Conservation (phyloP, 2,329 filamentous ascomycete species). For the Hypomyces rosellus region DNA sequence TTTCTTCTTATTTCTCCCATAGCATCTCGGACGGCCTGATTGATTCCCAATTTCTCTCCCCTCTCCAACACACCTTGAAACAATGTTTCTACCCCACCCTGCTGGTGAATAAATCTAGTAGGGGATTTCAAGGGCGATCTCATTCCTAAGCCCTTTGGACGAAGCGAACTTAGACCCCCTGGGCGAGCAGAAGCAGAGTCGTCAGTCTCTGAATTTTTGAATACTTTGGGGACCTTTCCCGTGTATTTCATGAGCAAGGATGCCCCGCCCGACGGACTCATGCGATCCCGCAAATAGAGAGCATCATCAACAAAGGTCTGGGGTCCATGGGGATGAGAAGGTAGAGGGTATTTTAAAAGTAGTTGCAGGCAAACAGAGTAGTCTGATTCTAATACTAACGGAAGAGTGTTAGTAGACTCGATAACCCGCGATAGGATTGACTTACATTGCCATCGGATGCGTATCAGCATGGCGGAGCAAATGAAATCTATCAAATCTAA, state of each 20-base stretch:
- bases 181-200: conserved; percentile 30
- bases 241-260: conserved; percentile 68
- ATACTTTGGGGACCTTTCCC: conserved; percentile 40
- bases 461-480: conserved; percentile 89
- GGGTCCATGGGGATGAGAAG: conserved; percentile 55
- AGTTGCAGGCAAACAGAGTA: conserved; percentile 80
- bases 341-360: conserved; percentile 75
- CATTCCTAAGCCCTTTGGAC: conserved; percentile 34
- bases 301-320: conserved; percentile 83
- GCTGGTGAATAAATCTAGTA: conserved; percentile 48
- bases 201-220: not conserved
- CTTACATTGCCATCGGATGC: conserved; percentile 84
- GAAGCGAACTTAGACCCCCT: conserved; percentile 28
- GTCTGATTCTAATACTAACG: conserved; percentile 71
- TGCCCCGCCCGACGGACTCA: conserved; percentile 55
- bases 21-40: conserved; percentile 73
- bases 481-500: conserved; percentile 80
- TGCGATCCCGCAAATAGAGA: conserved; percentile 62
- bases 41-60: conserved; percentile 71
- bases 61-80: conserved; percentile 69
- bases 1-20: conserved; percentile 75
- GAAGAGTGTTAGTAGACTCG: not conserved
- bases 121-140: conserved; percentile 43
- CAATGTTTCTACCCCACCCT: conserved; percentile 59
- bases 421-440: conserved; percentile 5